These are phyloP conservation scores for Cordyceps farinosa DNA, from an alignment of 2,329 filamentous ascomycete species.

Conservation along the genomic window DNA sequence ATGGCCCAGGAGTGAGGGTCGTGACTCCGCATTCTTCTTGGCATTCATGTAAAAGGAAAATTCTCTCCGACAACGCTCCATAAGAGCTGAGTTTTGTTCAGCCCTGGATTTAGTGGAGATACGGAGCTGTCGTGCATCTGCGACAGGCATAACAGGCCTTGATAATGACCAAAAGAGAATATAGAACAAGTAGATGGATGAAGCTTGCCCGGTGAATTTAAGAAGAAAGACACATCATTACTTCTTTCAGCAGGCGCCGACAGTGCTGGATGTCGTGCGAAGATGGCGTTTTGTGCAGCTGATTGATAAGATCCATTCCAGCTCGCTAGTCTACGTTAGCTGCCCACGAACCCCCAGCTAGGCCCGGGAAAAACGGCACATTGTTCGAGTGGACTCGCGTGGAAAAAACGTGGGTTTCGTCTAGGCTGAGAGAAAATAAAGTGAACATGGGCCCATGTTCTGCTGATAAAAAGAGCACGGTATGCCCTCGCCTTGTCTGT, in stretches of 20 bases:
- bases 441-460: background rate
- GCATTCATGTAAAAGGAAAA: background rate
- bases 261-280: background rate
- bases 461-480: background rate
- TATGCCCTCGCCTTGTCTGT: background rate
- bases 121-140: background rate
- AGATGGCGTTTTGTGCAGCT: background rate
- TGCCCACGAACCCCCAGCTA: background rate
- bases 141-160: background rate
- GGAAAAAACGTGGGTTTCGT: background rate
- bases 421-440: background rate
- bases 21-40: background rate
- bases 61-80: background rate
- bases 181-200: no score
- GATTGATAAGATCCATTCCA: conserved; percentile 16
- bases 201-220: no score
- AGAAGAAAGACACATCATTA: no score
- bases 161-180: no score
- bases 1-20: background rate
- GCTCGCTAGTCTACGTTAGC: background rate
- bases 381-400: background rate
- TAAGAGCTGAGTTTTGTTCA: conserved; percentile 1
- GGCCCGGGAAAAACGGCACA: conserved; percentile 8
- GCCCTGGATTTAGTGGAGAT: background rate
- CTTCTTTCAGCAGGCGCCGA: background rate